phyloP scores from a whole-genome alignment of 2,329 filamentous ascomycete species.

The Pseudogymnoascus sp. region DNA sequence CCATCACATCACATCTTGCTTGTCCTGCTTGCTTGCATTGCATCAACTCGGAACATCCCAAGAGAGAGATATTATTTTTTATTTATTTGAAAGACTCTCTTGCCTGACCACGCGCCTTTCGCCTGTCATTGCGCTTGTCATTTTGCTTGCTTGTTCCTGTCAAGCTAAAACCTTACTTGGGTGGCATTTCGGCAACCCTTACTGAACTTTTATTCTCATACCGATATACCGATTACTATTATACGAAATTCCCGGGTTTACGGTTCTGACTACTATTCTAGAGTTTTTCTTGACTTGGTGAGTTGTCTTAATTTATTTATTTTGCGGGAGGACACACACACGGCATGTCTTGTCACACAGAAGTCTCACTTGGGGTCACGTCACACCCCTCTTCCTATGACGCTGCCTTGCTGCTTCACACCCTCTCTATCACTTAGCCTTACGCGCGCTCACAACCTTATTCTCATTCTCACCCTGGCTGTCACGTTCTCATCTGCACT shows the following conservation, averaged over 20 bases:
- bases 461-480: background rate
- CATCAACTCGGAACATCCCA: no score
- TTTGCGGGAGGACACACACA: background rate
- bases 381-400: background rate
- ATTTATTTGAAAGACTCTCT: background rate
- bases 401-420: background rate
- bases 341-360: background rate
- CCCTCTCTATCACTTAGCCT: background rate
- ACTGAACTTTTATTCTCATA: no score
- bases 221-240: no score
- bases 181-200: no score
- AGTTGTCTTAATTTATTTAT: background rate
- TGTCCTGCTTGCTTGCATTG: no score
- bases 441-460: background rate
- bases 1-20: no score
- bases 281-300: no score
- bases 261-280: no score
- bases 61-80: no score
- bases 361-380: background rate
- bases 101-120: background rate
- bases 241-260: background rate
- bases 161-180: background rate
- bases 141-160: background rate
- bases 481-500: background rate
- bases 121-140: no score